A percentile compares a stretch with the other conserved stretches of the same genome.
Conservation (phyloP, 1,284 basidiomycete genomes). For the Hemileia vastatrix region DNA sequence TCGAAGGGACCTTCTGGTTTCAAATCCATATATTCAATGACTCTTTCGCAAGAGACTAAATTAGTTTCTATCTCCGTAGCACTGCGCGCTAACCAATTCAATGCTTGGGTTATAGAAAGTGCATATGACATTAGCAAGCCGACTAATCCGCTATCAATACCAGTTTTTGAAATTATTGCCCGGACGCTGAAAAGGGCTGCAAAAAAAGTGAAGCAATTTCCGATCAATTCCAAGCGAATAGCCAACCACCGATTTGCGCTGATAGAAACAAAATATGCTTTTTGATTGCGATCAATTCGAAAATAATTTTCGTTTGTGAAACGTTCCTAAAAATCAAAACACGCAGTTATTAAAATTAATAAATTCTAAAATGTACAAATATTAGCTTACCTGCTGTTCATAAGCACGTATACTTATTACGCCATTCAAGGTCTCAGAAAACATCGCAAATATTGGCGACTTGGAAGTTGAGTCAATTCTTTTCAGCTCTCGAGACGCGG, state of each 20-base stretch:
- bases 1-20: constrained; percentile 65
- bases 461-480: constrained; percentile 80
- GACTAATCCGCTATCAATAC: constrained; percentile 75
- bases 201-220: constrained; percentile 66
- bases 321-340: constrained; percentile 60
- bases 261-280: constrained; percentile 58
- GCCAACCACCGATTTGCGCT: constrained; percentile 71
- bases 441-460: constrained; percentile 72
- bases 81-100: constrained; percentile 80
- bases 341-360: constrained; percentile 13
- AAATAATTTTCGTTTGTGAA: constrained; percentile 70
- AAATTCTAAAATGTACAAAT: not conserved
- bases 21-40: constrained; percentile 60
- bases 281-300: constrained; percentile 71
- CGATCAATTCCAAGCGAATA: constrained; percentile 67
- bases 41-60: constrained; percentile 62
- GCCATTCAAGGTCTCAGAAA: constrained; percentile 69
- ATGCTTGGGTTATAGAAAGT: constrained; percentile 52
- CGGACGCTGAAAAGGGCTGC: constrained; percentile 61
- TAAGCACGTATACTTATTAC: constrained; percentile 68
- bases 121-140: constrained; percentile 84
- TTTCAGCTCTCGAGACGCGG: constrained; percentile 83
- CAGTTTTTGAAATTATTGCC: constrained; percentile 56
- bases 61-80: constrained; percentile 89
- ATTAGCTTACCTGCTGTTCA: constrained; percentile 30